Evolutionary conservation across 768 basidiomycete species (phyloP), one percentile per base, ranked within the genome.

Genomic region (Lactarius hengduanensis): DNA sequence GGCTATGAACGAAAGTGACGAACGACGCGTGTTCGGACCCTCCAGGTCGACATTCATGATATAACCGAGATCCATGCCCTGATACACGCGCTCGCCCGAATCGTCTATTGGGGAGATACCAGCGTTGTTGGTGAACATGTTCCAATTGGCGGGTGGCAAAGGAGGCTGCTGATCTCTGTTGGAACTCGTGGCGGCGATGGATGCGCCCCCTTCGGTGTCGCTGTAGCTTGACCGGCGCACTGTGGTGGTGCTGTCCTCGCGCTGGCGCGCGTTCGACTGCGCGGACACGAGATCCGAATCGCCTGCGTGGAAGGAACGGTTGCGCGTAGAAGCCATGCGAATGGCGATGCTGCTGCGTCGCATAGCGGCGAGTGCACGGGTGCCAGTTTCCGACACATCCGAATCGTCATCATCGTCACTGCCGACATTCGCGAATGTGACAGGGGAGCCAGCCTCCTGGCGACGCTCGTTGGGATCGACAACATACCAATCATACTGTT

Each of bases 341-440:
- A 68, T 57, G 45, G 64, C 64, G 36, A 66, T 43, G 59, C 67
- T 68, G n/a, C 58, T 58, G 41, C 67, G 67, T 28, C 58, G 67
- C 54, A 63, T 63, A 40, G 34, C 7, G 11, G 66, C 62, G 53
- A 59, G 53, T 56, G 58, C 62, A 30, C 66, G 66, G 28, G 58
- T 30, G 28, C 62, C 62, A 22, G 53, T 32, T 40, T 67, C 66
- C 7, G 66, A 63, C 38, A 67, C 66, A 60, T 67, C 66, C 15
- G 62, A 67, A 34, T 67, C 66, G 7, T 67, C 66, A 1, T 63
- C 62, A 2, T 67, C 66, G 43, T 67, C 66, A 34, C 62, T 67
- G 13, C 28, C 57, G 20, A 50, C 4, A 18, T 26, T 62, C 40
- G 66, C 66, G 28, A 67, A 67, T 59, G 47, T 59, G 62, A 67